A percentile compares a stretch with the other conserved stretches of the same genome.
Conservation (phyloP, 208 protist species). For the Herpetomonas muscarum region DNA sequence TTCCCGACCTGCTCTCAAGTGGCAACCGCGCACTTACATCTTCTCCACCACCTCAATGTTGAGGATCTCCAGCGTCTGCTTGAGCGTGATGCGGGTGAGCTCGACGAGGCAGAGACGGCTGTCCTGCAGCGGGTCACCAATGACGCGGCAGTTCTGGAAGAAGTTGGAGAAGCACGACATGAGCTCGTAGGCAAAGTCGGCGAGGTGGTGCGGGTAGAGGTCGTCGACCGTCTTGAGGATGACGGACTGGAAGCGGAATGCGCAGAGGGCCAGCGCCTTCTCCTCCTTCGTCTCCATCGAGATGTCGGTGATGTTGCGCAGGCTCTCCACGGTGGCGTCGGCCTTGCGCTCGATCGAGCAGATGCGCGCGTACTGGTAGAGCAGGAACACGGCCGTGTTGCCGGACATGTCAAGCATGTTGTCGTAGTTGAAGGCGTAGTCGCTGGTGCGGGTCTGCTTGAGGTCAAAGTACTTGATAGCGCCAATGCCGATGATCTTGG, state of each 20-base stretch:
- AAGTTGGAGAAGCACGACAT: conserved; percentile 93
- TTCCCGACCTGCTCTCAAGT: neutral
- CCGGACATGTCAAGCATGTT: conserved; percentile 95
- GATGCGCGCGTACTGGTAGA: conserved; percentile 97
- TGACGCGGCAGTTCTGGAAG: conserved; percentile 91
- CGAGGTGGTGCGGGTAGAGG: conserved; percentile 92
- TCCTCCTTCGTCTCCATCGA: conserved; percentile 75
- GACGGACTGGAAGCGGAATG: conserved; percentile 85
- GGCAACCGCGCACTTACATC: conserved; percentile 79
- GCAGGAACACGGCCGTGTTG: conserved; percentile 97
- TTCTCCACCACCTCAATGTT: conserved; percentile 88
- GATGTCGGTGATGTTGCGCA: conserved; percentile 53
- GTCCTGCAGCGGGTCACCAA: conserved; percentile 77
- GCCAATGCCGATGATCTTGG: conserved; percentile 91
- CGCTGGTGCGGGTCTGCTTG: conserved; percentile 87
- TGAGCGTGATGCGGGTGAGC: conserved; percentile 85
- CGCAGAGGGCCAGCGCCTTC: conserved; percentile 81
- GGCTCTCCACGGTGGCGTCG: conserved; percentile 49
- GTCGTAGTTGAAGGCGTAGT: conserved; percentile 96
- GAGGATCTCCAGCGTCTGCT: conserved; percentile 89
- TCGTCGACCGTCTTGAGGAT: conserved; percentile 87
- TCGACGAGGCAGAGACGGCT: conserved; percentile 91
- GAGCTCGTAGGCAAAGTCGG: conserved; percentile 96
- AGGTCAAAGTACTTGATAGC: conserved; percentile 98
- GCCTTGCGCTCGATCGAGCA: conserved; percentile 93